These are phyloP conservation scores for Biscogniauxia sp. DNA, from an alignment of 2,329 filamentous ascomycete species.

Conservation along the genomic window DNA sequence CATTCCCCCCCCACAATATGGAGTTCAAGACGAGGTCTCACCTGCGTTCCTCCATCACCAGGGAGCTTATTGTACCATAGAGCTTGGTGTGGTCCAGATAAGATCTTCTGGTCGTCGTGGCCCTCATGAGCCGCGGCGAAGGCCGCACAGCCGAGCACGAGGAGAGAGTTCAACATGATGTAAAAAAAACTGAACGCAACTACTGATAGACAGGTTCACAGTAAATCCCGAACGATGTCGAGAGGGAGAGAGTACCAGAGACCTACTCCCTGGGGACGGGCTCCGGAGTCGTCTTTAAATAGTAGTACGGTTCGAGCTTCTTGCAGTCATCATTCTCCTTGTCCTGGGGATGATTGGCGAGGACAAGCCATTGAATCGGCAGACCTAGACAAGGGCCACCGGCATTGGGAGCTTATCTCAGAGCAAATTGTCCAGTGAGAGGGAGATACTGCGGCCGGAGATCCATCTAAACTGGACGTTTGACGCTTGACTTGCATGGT, in stretches of 20 bases:
- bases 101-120: slow-evolving; percentile 56
- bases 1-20: background rate
- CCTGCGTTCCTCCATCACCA: slow-evolving; percentile 81
- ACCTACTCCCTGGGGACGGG: background rate
- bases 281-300: slow-evolving; percentile 4
- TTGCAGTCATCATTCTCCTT: background rate
- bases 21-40: slow-evolving; percentile 34
- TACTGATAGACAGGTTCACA: background rate
- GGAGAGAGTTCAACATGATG: slow-evolving; percentile 25
- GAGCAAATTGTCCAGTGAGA: slow-evolving; percentile 22
- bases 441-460: slow-evolving; percentile 9
- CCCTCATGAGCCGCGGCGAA: slow-evolving; percentile 57
- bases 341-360: slow-evolving; percentile 13
- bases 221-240: background rate
- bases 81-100: slow-evolving; percentile 68
- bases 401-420: slow-evolving; percentile 14
- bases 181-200: background rate
- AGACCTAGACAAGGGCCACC: slow-evolving; percentile 11
- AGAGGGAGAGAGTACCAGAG: background rate
- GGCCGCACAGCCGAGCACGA: slow-evolving; percentile 44
- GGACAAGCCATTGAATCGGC: slow-evolving; percentile 16
- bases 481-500: slow-evolving; percentile 22
- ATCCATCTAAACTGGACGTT: slow-evolving; percentile 22
- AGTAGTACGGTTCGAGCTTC: slow-evolving; percentile 7
- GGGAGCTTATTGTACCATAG: slow-evolving; percentile 83